Evolutionary conservation across 768 basidiomycete genomes (phyloP).

Genomic region (Lentinula guzmanii): DNA sequence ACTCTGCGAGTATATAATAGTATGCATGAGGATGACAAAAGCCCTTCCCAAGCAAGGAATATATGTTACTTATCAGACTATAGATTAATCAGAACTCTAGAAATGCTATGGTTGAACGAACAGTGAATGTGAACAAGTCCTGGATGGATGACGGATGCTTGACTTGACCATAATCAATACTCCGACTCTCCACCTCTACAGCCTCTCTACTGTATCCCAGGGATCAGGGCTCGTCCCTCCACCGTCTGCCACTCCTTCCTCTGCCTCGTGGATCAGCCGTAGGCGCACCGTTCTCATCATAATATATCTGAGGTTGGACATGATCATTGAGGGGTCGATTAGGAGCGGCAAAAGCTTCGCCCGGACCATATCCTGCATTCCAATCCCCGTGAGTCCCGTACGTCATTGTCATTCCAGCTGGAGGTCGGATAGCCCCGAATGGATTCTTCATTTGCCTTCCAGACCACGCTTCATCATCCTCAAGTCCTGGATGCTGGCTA

Average conservation of each 20-base stretch:
- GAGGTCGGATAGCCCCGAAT: not conserved
- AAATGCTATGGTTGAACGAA: too few species aligned
- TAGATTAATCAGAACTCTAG: too few species aligned
- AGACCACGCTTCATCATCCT: not conserved
- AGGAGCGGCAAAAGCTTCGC: not conserved
- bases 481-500: too few species aligned
- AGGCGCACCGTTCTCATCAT: not conserved
- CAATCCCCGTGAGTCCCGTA: not conserved
- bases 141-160: too few species aligned
- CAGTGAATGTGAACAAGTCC: too few species aligned
- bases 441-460: not conserved
- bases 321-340: not conserved
- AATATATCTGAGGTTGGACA: not conserved
- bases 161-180: too few species aligned
- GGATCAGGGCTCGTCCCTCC: not conserved
- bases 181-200: not conserved
- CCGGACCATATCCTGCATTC: not conserved
- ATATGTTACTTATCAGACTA: too few species aligned
- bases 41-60: too few species aligned
- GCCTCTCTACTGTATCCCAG: not conserved
- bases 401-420: not conserved
- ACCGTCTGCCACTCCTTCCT: not conserved
- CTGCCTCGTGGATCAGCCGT: not conserved
- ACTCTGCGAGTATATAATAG: too few species aligned
- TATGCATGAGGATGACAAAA: too few species aligned